Conservation (phyloP, 148 eudicot species). For the Nepenthes gracilis region DNA sequence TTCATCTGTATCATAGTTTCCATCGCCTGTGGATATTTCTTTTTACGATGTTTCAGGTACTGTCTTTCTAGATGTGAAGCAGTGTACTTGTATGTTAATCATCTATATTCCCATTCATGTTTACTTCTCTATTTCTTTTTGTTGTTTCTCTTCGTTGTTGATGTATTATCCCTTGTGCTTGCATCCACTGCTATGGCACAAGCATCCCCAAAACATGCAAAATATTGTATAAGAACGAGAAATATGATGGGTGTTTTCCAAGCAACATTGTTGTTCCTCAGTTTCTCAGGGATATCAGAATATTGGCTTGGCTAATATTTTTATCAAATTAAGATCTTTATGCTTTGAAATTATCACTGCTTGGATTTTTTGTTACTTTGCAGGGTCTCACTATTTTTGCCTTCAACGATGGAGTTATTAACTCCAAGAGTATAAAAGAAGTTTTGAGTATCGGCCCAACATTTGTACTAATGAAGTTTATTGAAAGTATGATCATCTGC, state of each 20-base stretch:
- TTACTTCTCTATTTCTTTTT: neutral
- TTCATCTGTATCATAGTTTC: conserved; percentile 94
- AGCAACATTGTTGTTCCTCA: no score
- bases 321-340: no score
- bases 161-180: neutral
- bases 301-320: no score
- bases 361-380: conserved; percentile 1
- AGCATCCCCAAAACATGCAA: no score
- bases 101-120: conserved; percentile 1
- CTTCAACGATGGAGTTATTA: conserved; percentile 36
- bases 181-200: no score
- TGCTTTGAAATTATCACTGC: neutral
- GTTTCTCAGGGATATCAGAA: no score
- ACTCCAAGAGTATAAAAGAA: conserved; percentile 44
- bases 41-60: conserved; percentile 94
- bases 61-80: neutral
- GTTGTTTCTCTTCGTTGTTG: neutral
- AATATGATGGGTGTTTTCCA: no score
- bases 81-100: neutral
- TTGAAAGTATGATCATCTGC: conserved; percentile 51
- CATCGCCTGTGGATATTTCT: conserved; percentile 99
- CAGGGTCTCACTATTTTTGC: conserved; percentile 83
- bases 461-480: conserved; percentile 80
- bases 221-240: no score
- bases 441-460: conserved; percentile 97